These are phyloP conservation scores for Neonectria sp. DNA, from an alignment of 2,329 filamentous ascomycete genomes.

Conservation along the genomic window DNA sequence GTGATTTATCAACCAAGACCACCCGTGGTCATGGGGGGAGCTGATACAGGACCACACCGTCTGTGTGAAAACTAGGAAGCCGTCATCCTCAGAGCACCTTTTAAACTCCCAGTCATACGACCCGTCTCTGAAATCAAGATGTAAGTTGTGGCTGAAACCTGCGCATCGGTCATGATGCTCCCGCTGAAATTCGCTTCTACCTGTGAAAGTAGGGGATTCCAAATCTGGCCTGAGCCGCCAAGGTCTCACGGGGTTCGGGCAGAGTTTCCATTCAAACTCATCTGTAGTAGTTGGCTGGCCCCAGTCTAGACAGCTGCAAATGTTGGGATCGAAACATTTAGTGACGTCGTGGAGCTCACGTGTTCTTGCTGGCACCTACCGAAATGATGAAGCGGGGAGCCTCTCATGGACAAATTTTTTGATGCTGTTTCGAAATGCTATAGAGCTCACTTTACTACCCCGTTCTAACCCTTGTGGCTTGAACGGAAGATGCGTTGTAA, in stretches of 20 bases:
- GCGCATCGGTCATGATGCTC: slow-evolving; percentile 9
- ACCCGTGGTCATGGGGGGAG: neutral
- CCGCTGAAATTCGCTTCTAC: neutral
- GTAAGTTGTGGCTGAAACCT: slow-evolving; percentile 7
- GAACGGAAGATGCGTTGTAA: slow-evolving; percentile 20
- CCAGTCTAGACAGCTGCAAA: slow-evolving; percentile 30
- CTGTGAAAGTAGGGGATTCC: neutral
- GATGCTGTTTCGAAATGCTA: neutral
- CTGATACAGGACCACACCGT: neutral
- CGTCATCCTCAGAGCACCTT: slow-evolving; percentile 2
- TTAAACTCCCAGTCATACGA: no score
- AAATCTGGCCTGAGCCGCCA: slow-evolving; percentile 7
- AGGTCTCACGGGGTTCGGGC: slow-evolving; percentile 1
- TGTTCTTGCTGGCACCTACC: neutral
- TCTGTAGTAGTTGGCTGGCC: neutral
- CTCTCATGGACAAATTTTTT: neutral
- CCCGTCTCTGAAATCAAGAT: neutral
- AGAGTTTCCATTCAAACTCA: slow-evolving; percentile 21
- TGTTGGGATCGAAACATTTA: slow-evolving; percentile 21
- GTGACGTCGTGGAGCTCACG: slow-evolving; percentile 5
- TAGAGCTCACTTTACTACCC: neutral
- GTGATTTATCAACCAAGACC: neutral
- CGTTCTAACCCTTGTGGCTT: neutral
- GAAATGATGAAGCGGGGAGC: neutral
- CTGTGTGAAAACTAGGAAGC: slow-evolving; percentile 11